phyloP scores from a whole-genome alignment of 2,329 filamentous ascomycete species.

The Karstenula rhodostoma region DNA sequence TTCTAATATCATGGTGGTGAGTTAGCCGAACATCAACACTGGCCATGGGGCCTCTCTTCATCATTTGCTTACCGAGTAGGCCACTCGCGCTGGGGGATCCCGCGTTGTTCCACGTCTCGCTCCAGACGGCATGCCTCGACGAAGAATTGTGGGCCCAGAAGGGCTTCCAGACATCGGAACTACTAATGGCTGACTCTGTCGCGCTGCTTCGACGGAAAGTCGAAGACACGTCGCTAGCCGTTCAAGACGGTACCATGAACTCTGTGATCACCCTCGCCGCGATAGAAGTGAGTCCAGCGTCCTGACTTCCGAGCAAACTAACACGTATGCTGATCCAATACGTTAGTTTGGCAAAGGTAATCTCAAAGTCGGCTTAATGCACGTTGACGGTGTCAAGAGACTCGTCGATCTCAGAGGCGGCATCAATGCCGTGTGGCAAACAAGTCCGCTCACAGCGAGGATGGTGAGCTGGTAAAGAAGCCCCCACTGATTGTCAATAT shows the following conservation, averaged over 20 bases:
- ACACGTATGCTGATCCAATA: conserved; percentile 7
- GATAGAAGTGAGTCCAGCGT: conserved; percentile 57
- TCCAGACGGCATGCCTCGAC: conserved; percentile 67
- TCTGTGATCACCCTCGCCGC: conserved; percentile 66
- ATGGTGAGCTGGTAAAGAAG: conserved; percentile 63
- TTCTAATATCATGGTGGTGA: conserved; percentile 66
- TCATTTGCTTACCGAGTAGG: not conserved
- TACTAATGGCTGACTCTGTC: conserved; percentile 66
- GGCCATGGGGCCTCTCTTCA: not conserved
- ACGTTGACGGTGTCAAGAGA: conserved; percentile 60
- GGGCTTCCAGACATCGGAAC: conserved; percentile 62
- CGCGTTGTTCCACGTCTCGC: conserved; percentile 65
- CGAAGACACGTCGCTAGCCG: conserved; percentile 55
- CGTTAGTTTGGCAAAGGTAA: conserved; percentile 64
- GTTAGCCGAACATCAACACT: not conserved
- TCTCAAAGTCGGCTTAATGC: conserved; percentile 53
- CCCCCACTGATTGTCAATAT: not conserved
- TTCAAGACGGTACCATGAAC: conserved; percentile 65
- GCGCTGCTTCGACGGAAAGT: conserved; percentile 61
- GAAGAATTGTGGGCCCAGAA: conserved; percentile 61
- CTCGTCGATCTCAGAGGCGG: conserved; percentile 62
- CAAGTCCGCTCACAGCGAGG: conserved; percentile 62
- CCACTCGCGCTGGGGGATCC: conserved; percentile 64
- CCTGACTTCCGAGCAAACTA: conserved; percentile 21
- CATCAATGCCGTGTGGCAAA: conserved; percentile 57